phyloP scores from a whole-genome alignment of 805 yeast genomes.

The Cyberlindnera xylosilytica region DNA sequence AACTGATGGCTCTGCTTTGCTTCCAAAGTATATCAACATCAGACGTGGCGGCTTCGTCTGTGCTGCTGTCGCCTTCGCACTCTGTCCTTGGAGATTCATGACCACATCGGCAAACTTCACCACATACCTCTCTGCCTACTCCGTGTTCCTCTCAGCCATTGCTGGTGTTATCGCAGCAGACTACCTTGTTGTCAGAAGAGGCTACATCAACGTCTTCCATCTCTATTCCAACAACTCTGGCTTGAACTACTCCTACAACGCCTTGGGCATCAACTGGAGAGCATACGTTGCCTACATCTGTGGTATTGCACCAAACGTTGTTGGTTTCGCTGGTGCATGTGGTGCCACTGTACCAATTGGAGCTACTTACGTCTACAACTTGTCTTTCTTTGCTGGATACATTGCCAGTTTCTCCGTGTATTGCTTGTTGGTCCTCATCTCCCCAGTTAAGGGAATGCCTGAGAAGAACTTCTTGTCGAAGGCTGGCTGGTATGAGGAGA shows the following conservation, averaged over 20 bases:
- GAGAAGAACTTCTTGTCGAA: conserved; percentile 37
- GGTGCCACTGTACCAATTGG: conserved; percentile 77
- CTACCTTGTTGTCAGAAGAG: conserved; percentile 71
- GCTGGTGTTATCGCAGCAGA: conserved; percentile 75
- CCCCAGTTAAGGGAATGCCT: conserved; percentile 51
- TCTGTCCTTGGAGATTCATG: conserved; percentile 83
- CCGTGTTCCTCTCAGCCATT: conserved; percentile 79
- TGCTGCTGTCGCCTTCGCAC: conserved; percentile 64
- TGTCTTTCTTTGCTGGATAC: conserved; percentile 79
- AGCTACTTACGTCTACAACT: conserved; percentile 67
- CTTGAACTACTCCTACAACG: conserved; percentile 56
- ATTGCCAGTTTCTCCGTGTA: conserved; percentile 54
- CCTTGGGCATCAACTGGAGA: conserved; percentile 75
- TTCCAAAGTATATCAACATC: conserved; percentile 64
- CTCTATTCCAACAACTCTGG: conserved; percentile 47
- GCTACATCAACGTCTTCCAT: conserved; percentile 60
- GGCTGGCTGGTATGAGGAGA: conserved; percentile 45
- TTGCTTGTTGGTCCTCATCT: conserved; percentile 45
- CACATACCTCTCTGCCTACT: conserved; percentile 74
- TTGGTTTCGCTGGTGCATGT: conserved; percentile 84
- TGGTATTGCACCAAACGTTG: conserved; percentile 80
- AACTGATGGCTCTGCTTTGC: conserved; percentile 64
- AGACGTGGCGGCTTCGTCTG: conserved; percentile 80
- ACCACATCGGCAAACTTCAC: conserved; percentile 71
- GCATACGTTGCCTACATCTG: conserved; percentile 76